A percentile compares a stretch with the other conserved stretches of the same genome.
These are phyloP conservation scores for Pleochaeta shiraiana DNA, from an alignment of 2,329 filamentous ascomycete genomes.

Conservation along the genomic window DNA sequence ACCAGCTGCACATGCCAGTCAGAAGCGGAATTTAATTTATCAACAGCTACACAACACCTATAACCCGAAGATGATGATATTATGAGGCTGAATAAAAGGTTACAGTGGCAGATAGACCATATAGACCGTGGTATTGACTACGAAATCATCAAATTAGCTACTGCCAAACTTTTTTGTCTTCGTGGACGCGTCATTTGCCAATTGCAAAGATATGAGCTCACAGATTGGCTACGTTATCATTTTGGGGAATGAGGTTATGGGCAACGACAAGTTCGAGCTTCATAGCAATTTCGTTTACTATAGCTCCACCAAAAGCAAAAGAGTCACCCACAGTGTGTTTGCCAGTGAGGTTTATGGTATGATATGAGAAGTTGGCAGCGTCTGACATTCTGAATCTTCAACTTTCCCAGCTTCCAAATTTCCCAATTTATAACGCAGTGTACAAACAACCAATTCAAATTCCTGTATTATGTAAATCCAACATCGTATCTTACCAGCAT, in stretches of 20 bases:
- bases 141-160: too few relatives aligned
- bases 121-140: conserved; percentile 1
- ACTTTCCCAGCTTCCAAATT: too few relatives aligned
- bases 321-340: conserved; percentile 8
- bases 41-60: neutral
- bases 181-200: neutral
- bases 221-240: conserved; percentile 10
- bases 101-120: conserved; percentile 6
- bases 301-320: conserved; percentile 7
- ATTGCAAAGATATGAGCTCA: conserved; percentile 7
- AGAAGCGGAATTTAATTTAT: neutral
- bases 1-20: too few relatives aligned
- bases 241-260: conserved; percentile 6
- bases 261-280: conserved; percentile 6
- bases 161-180: conserved; percentile 7
- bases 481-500: too few relatives aligned
- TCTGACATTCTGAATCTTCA: too few relatives aligned
- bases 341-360: conserved; percentile 9
- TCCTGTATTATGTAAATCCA: too few relatives aligned
- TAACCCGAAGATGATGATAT: neutral
- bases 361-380: conserved; percentile 7
- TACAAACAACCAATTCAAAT: too few relatives aligned
- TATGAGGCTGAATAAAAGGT: conserved; percentile 6
- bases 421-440: too few relatives aligned
- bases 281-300: conserved; percentile 9